Base-by-base conservation (phyloP, 169 alveolate species). In the Plasmodium berghei region DNA sequence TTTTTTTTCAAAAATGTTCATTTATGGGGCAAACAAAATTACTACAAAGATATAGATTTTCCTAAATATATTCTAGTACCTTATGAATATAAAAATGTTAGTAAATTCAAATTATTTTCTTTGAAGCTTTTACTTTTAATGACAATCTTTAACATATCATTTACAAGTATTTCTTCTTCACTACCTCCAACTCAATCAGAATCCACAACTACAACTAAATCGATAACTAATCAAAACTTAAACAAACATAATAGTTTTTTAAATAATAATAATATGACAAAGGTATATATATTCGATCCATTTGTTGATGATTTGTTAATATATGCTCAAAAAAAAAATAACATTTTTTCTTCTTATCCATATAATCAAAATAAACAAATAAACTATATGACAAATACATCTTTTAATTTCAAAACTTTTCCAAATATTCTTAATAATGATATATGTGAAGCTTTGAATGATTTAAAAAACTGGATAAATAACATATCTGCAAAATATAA, bases 31-130 rank as follows among this genome's bases (percentile, higher is more conserved):
- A 62, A 63, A 6, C 18, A 18, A 16, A 62, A 12, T 20, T 75
- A 75, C 9, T 75, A 46, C 45, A 75, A 14, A 26, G 88, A 75
- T 9, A 14, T 75, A 10, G 74, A 75, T 61, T 18, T 62, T 28
- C 88, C 88, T 26, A 75, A 75, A n/a, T 75, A 62, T 24, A 34
- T 62, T 40, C 55, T 75, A 10, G 88, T 75, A 8, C 88, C 88
- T 0, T 75, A 75, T 54, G 66, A 75, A 28, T 75, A 61, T 48
- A 59, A 75, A 18, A 42, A 75, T 14, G 73, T 62, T n/a, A 75
- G 24, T 10, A 75, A 75, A 16, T 16, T 74, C 2, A 59, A 74
- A 26, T 6, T 63, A 3, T 74, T 74, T 42, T 52, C 62, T 18
- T 10, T 74, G 1, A 74, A 74, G 52, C 3, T 74, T 26, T 54